Percentiles rank a stretch among this genome's conserved stretches.
phyloP scores from a whole-genome alignment of 345 rosid genomes.

The Atalantia buxifolia region DNA sequence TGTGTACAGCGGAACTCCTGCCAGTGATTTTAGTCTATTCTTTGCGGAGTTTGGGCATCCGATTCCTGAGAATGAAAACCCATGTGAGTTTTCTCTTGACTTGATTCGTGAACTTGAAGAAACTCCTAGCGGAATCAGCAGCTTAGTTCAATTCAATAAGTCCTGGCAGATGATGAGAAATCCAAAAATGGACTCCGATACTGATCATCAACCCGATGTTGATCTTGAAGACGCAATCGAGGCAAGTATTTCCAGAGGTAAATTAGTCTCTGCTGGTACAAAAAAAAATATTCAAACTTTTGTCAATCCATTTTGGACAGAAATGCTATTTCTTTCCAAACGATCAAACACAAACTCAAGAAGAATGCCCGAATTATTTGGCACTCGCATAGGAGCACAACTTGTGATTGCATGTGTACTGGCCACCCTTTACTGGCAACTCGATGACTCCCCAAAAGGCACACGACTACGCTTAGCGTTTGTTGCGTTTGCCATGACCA shows the following conservation, averaged over 20 bases:
- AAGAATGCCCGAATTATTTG: constrained; percentile 10
- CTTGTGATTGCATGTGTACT: constrained; percentile 24
- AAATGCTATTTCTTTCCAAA: constrained; percentile 26
- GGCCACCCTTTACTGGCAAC: constrained; percentile 23
- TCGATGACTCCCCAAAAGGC: constrained; percentile 33
- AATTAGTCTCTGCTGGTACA: constrained; percentile 2
- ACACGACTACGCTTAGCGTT: constrained; percentile 42
- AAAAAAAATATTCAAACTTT: constrained; percentile 18
- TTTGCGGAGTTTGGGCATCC: constrained; percentile 26
- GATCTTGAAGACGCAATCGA: background rate
- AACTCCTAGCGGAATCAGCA: constrained; percentile 8
- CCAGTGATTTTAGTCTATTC: constrained; percentile 14
- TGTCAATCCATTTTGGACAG: constrained; percentile 29
- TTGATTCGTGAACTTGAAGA: constrained; percentile 26
- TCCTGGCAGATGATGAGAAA: background rate
- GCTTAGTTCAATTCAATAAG: background rate
- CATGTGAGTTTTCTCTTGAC: constrained; percentile 35
- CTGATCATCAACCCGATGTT: too few relatives aligned
- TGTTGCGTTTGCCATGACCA: constrained; percentile 46
- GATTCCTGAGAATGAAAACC: constrained; percentile 22
- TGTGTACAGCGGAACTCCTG: constrained; percentile 23
- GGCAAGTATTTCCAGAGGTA: constrained; percentile 6
- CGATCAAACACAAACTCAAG: constrained; percentile 16
- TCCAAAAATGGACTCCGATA: background rate
- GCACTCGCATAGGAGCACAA: background rate